Evolutionary conservation across 116 monocot species (phyloP).

Genomic region (Trichopus zeylanicus): DNA sequence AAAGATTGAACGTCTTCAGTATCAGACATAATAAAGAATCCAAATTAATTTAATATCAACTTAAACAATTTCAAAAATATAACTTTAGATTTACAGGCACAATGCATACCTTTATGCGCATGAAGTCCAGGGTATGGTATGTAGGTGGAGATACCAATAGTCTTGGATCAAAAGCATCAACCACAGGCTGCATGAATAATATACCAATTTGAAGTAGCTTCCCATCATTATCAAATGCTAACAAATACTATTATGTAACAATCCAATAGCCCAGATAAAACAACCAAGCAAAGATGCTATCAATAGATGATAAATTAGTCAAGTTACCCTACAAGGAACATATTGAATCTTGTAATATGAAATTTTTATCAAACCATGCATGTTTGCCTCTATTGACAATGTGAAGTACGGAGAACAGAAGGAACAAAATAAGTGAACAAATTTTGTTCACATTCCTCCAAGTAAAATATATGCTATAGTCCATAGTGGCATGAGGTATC

Average conservation of each 20-base stretch:
- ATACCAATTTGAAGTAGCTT: not conserved
- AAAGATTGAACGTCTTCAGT: too few relatives aligned
- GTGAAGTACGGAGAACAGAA: too few relatives aligned
- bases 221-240: not conserved
- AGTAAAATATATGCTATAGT: too few relatives aligned
- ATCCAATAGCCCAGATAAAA: not conserved
- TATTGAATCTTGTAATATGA: too few relatives aligned
- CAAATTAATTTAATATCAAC: not conserved
- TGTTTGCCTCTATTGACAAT: too few relatives aligned
- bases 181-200: constrained; percentile 73
- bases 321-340: too few relatives aligned
- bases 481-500: too few relatives aligned
- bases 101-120: constrained; percentile 61
- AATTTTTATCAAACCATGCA: too few relatives aligned
- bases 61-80: not conserved
- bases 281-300: not conserved
- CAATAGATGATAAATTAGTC: not conserved
- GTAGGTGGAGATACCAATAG: constrained; percentile 74
- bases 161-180: constrained; percentile 99
- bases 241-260: not conserved
- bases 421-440: too few relatives aligned
- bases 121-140: constrained; percentile 73
- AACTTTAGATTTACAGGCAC: not conserved
- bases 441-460: too few relatives aligned
- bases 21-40: constrained; percentile 1